Percentiles rank a stretch among this genome's conserved stretches.
These are phyloP conservation scores for Trypanosomatidae sp. DNA, from an alignment of 208 protist genomes.

Conservation along the genomic window DNA sequence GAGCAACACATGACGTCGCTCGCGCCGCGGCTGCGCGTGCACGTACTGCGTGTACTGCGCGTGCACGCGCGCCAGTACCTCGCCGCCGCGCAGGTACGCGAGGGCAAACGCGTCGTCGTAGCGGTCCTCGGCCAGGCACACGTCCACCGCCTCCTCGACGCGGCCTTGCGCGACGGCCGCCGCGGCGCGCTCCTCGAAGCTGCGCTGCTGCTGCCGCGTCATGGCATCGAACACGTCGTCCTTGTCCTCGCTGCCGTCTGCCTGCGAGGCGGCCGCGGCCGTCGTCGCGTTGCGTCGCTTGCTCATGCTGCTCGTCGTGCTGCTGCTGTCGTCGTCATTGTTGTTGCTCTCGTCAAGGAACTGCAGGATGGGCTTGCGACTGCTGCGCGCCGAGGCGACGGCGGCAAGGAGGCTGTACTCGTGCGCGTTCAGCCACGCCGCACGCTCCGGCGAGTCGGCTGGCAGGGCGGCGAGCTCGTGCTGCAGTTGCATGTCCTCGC, in stretches of 20 bases:
- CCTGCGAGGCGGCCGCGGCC: not conserved
- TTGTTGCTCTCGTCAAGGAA: conserved; percentile 17
- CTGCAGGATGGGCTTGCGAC: conserved; percentile 45
- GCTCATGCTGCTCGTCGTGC: not conserved
- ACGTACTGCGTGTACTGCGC: conserved; percentile 36
- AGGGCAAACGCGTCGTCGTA: conserved; percentile 74
- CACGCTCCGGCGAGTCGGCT: conserved; percentile 24
- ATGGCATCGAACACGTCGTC: conserved; percentile 58
- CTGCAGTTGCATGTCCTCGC: conserved; percentile 10
- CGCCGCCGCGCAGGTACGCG: conserved; percentile 46
- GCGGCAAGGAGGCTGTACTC: conserved; percentile 44
- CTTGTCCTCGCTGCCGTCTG: conserved; percentile 1
- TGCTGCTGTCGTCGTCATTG: not conserved
- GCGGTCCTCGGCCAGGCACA: conserved; percentile 39
- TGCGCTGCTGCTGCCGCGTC: conserved; percentile 37
- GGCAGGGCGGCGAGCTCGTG: conserved; percentile 13
- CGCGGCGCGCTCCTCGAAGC: conserved; percentile 41
- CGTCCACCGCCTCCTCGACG: conserved; percentile 54
- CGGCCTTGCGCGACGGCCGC: conserved; percentile 41
- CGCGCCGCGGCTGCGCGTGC: conserved; percentile 8
- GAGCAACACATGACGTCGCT: conserved; percentile 56
- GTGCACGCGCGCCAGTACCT: conserved; percentile 40
- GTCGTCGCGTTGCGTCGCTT: not conserved
- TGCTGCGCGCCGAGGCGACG: conserved; percentile 26
- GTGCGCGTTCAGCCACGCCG: conserved; percentile 34